Percentiles rank a stretch among this genome's conserved stretches.
Conservation (phyloP, 2,329 filamentous ascomycete genomes). For the Cytospora piceicola region DNA sequence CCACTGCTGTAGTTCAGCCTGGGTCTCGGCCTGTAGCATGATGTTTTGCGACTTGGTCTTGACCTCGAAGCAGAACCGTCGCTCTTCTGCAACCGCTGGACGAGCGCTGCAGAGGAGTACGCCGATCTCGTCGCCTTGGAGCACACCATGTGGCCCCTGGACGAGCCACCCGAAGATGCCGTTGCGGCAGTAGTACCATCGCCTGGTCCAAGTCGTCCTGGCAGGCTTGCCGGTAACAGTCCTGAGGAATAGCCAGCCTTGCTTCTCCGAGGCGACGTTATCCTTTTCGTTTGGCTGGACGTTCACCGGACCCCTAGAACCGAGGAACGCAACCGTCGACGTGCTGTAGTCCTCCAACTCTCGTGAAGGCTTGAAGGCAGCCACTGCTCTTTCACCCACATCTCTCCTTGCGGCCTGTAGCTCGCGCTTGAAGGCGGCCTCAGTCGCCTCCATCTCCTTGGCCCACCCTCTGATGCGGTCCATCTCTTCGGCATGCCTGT, state of each 20-base stretch:
- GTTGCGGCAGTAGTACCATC: slow-evolving; percentile 96
- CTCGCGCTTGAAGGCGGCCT: slow-evolving; percentile 80
- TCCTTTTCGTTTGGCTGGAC: slow-evolving; percentile 59
- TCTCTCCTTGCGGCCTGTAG: slow-evolving; percentile 77
- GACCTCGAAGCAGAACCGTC: slow-evolving; percentile 96
- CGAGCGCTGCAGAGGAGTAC: slow-evolving; percentile 92
- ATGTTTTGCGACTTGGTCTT: slow-evolving; percentile 95
- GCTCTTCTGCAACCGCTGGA: slow-evolving; percentile 88
- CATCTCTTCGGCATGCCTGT: slow-evolving; percentile 77
- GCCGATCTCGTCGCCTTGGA: slow-evolving; percentile 95
- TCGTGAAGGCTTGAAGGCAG: slow-evolving; percentile 76
- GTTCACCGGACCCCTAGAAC: slow-evolving; percentile 68
- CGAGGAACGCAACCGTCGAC: slow-evolving; percentile 87
- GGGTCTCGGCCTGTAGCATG: slow-evolving; percentile 89
- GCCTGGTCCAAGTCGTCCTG: slow-evolving; percentile 82
- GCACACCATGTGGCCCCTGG: slow-evolving; percentile 81
- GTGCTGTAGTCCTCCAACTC: slow-evolving; percentile 92
- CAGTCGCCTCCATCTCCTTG: slow-evolving; percentile 90
- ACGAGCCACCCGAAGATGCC: slow-evolving; percentile 96
- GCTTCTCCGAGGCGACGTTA: slow-evolving; percentile 72
- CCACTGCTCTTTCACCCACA: slow-evolving; percentile 77
- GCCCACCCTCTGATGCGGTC: slow-evolving; percentile 92
- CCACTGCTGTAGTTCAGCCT: slow-evolving; percentile 92
- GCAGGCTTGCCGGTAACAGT: slow-evolving; percentile 86
- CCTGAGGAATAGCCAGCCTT: slow-evolving; percentile 90